These are phyloP conservation scores for Crithidia brevicula DNA, from an alignment of 208 protist species.

Conservation along the genomic window DNA sequence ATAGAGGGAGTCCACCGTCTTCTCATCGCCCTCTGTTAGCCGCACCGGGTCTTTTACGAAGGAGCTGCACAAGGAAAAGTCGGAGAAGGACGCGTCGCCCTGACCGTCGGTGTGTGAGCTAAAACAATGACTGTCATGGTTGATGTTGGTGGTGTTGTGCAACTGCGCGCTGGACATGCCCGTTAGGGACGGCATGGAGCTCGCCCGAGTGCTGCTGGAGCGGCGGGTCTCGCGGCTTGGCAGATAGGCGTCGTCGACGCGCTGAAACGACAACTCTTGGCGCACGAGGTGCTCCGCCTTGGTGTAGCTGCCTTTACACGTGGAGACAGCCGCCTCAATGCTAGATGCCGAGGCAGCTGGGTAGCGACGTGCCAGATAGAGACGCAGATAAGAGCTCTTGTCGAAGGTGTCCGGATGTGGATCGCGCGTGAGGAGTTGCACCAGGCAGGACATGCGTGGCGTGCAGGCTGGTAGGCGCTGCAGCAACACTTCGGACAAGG, in stretches of 20 bases:
- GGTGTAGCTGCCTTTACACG: constrained; percentile 23
- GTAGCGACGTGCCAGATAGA: constrained; percentile 37
- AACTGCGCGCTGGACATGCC: neutral
- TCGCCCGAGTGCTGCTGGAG: constrained; percentile 11
- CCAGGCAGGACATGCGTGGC: constrained; percentile 28
- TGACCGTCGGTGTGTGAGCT: no score
- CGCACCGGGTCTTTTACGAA: neutral
- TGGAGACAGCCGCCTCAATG: constrained; percentile 35
- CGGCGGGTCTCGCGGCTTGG: constrained; percentile 6
- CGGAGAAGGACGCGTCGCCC: neutral
- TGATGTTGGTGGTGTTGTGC: neutral
- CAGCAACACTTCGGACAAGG: constrained; percentile 23
- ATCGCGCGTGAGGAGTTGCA: constrained; percentile 26
- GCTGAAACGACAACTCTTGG: constrained; percentile 30
- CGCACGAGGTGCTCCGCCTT: constrained; percentile 32
- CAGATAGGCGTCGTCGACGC: constrained; percentile 2
- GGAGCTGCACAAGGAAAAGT: constrained; percentile 16
- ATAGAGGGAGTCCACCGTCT: constrained; percentile 32
- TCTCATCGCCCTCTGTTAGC: constrained; percentile 33
- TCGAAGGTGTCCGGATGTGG: constrained; percentile 21
- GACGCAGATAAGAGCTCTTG: constrained; percentile 13
- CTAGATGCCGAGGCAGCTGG: constrained; percentile 4
- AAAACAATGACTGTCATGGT: no score
- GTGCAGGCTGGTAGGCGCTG: constrained; percentile 30
- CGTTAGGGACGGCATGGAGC: neutral